Percentiles rank a stretch among this genome's conserved stretches.
Conservation (phyloP, 805 yeast genomes). For the Sugiyamaella valdiviana region DNA sequence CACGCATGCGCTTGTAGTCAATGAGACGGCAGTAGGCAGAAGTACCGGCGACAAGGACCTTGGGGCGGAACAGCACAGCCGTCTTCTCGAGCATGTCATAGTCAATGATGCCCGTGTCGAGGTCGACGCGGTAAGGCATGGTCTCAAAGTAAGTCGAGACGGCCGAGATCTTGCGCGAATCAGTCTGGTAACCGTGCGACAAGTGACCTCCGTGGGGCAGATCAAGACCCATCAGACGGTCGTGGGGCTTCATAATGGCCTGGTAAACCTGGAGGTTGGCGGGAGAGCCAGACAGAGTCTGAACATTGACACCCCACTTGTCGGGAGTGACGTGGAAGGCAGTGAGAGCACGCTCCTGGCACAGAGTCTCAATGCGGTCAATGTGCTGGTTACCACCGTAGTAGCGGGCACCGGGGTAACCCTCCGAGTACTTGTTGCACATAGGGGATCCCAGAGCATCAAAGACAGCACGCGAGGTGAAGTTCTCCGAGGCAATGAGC, state of each 20-base stretch:
- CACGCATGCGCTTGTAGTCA: constrained; percentile 94
- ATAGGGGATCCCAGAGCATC: constrained; percentile 96
- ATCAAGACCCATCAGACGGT: constrained; percentile 95
- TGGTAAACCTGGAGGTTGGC: constrained; percentile 96
- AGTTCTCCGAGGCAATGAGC: constrained; percentile 94
- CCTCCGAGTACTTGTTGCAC: constrained; percentile 98
- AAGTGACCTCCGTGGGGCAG: constrained; percentile 98
- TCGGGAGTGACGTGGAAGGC: constrained; percentile 77
- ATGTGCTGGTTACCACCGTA: constrained; percentile 98
- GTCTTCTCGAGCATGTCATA: constrained; percentile 91
- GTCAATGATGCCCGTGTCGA: constrained; percentile 89
- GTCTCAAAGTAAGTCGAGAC: constrained; percentile 96
- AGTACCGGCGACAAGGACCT: constrained; percentile 94
- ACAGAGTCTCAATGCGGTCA: constrained; percentile 84
- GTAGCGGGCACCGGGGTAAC: constrained; percentile 98
- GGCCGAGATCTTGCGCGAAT: constrained; percentile 85
- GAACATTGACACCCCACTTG: constrained; percentile 97
- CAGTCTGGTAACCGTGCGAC: constrained; percentile 97
- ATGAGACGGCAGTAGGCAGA: constrained; percentile 96
- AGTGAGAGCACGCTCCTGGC: constrained; percentile 90
- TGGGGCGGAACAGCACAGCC: constrained; percentile 90
- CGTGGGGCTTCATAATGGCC: constrained; percentile 92
- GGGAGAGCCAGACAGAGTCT: constrained; percentile 93
- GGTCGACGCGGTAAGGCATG: constrained; percentile 95
- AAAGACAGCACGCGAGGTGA: constrained; percentile 92